Evolutionary conservation across 306 rosid species (phyloP), one percentile per base, ranked within the genome.

Genomic region (Parietaria judaica): DNA sequence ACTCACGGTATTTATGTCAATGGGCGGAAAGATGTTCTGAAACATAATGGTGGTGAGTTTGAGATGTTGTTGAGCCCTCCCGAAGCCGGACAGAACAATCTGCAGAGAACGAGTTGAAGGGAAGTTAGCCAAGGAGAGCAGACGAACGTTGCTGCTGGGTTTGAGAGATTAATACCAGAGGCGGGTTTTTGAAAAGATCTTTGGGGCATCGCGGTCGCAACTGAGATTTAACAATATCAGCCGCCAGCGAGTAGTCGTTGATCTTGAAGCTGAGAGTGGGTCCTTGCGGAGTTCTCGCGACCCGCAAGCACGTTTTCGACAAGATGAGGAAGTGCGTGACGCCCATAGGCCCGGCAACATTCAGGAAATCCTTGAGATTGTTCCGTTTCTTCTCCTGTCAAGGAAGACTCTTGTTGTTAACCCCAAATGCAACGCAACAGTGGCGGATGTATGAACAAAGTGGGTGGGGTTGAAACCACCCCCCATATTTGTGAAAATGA

Each of bases 301-400:
- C 97, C 71, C 94, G 85, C 78, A 88, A 70, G 76, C 84, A 86
- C 5, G 99, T 88, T 83, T 94, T 94, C 31, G 99, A 88, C 76
- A 94, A 68, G 39, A 94, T 84, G 80, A 94, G 85, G 74, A 94
- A 94, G 75, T 94, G 99, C 0, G 99, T 84, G 51, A 88, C 97
- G 54, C 99, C 97, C 90, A 86, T 82, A 14, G 99, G 97, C 56
- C 97, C 99, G 63, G 99, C 90, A 74, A 88, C 87, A 52, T 94
- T 94, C 75, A 94, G 64, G 76, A 86, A 94, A 68, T 94, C 99
- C 57, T 52, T 88, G 44, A 94, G 73, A 81, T 67, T 94, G 69
- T 94, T 88, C 63, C 96, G 69, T 66, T 70, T 88, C 81, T 94
- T 94, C 84, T 88, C 99, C 99, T 94, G 88, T 67, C 31, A 31